Percentiles rank a stretch among this genome's conserved stretches.
phyloP scores from a whole-genome alignment of 2,329 filamentous ascomycete species.

The Colletotrichum neosansevieriae region DNA sequence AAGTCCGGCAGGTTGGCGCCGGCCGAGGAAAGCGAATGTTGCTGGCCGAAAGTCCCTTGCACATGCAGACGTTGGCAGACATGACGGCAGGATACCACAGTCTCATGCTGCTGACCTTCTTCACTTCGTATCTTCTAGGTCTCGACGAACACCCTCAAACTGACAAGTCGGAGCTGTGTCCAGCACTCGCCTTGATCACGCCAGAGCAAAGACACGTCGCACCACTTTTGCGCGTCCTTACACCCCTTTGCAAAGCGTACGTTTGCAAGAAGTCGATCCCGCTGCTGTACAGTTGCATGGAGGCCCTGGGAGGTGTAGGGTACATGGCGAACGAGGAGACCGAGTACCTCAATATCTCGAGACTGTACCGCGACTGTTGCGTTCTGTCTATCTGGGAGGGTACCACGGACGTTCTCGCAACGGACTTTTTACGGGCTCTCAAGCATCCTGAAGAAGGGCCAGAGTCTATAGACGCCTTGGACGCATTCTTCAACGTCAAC shows the following conservation, averaged over 20 bases:
- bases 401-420: constrained; percentile 76
- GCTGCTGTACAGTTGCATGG: constrained; percentile 70
- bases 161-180: background rate
- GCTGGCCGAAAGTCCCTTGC: constrained; percentile 65
- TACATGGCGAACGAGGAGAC: constrained; percentile 74
- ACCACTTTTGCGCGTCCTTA: constrained; percentile 67
- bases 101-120: constrained; percentile 67
- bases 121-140: constrained; percentile 66
- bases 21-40: constrained; percentile 49
- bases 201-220: constrained; percentile 49
- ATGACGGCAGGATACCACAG: constrained; percentile 68
- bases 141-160: constrained; percentile 58
- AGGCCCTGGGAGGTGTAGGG: constrained; percentile 74
- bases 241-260: constrained; percentile 71
- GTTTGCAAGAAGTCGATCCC: constrained; percentile 63
- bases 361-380: constrained; percentile 73
- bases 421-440: constrained; percentile 51
- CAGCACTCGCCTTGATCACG: constrained; percentile 44
- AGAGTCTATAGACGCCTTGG: constrained; percentile 56
- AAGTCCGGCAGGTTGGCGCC: constrained; percentile 64
- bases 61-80: constrained; percentile 69
- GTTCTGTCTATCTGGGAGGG: constrained; percentile 79
- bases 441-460: constrained; percentile 57
- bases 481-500: constrained; percentile 51
- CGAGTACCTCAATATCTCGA: constrained; percentile 71